Conservation (phyloP, 1,284 basidiomycete species). For the Inonotus hispidus region DNA sequence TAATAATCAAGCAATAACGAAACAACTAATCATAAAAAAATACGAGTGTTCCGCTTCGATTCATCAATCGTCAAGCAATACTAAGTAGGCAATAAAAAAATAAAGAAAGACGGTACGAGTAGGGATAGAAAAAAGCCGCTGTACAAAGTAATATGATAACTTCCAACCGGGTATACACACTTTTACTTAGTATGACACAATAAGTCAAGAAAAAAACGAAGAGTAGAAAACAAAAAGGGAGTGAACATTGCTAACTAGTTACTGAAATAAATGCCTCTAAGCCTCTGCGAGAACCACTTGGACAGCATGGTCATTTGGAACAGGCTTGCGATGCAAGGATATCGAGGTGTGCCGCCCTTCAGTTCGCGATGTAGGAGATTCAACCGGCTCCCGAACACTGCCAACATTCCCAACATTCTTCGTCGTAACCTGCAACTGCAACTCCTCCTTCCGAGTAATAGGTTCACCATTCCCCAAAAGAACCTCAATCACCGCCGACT, state of each 20-base stretch:
- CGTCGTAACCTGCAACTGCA: neutral
- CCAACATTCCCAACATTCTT: neutral
- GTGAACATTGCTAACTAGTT: neutral
- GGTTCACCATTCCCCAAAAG: slow-evolving; percentile 12
- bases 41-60: neutral
- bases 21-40: neutral
- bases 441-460: neutral
- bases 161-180: slow-evolving; percentile 3
- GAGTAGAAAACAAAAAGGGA: slow-evolving; percentile 3
- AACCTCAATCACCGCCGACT: slow-evolving; percentile 12
- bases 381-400: neutral
- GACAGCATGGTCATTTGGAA: neutral
- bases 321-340: slow-evolving; percentile 9
- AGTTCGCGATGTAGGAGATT: slow-evolving; percentile 12
- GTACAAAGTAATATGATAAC: neutral
- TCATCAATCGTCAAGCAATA: too few relatives aligned
- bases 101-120: neutral
- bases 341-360: slow-evolving; percentile 3
- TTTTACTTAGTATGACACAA: neutral
- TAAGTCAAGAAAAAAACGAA: slow-evolving; percentile 3
- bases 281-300: slow-evolving; percentile 15
- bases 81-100: neutral
- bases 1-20: neutral
- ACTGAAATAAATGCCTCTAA: slow-evolving; percentile 9
- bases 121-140: neutral